Evolutionary conservation across 371 early-diverging fungal species (phyloP).

Genomic region (Apophysomyces elegans): DNA sequence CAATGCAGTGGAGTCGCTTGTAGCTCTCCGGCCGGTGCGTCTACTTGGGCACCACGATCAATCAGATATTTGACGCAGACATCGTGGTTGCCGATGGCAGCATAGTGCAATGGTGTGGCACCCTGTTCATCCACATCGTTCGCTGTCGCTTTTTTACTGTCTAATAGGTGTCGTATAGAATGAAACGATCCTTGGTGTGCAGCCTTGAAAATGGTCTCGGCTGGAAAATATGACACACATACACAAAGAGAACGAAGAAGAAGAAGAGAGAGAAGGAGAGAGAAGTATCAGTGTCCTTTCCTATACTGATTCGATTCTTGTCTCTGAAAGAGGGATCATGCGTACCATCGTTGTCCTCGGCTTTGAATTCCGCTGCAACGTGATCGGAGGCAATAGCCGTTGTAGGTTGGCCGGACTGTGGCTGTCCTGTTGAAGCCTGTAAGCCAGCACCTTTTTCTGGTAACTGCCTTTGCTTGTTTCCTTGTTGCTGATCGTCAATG

Average conservation of each 20-base stretch:
- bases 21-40: constrained; percentile 78
- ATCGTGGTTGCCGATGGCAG: constrained; percentile 78
- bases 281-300: too few species aligned
- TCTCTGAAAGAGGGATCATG: not conserved
- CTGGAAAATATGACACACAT: constrained; percentile 7
- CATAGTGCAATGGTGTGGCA: constrained; percentile 81
- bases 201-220: constrained; percentile 62
- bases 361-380: constrained; percentile 52
- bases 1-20: constrained; percentile 90
- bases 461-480: constrained; percentile 25
- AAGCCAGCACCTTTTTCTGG: constrained; percentile 16
- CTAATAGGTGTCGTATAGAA: constrained; percentile 54
- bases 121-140: constrained; percentile 68
- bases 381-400: constrained; percentile 26
- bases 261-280: not conserved
- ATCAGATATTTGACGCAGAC: constrained; percentile 78
- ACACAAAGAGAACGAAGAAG: not conserved
- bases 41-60: constrained; percentile 79
- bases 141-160: constrained; percentile 48
- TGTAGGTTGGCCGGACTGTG: constrained; percentile 10
- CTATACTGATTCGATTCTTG: not conserved
- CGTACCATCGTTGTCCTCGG: constrained; percentile 53
- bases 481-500: constrained; percentile 8
- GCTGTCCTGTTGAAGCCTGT: not conserved
- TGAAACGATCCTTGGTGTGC: constrained; percentile 71